Percentiles rank a stretch among this genome's conserved stretches.
phyloP scores from a whole-genome alignment of 148 eudicot genomes.

The Cornus florida region DNA sequence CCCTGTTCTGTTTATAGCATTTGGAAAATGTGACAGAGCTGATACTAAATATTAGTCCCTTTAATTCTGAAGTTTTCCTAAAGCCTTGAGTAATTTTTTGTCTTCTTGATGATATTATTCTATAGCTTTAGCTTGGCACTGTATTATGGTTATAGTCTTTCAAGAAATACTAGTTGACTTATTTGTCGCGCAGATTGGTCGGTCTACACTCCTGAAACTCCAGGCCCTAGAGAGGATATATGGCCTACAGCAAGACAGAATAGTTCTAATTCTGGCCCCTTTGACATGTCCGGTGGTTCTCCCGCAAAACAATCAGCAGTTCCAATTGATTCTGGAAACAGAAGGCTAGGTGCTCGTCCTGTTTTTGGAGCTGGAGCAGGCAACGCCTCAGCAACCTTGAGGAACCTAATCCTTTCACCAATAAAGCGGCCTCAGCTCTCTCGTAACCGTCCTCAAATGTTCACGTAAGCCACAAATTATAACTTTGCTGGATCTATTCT shows the following conservation, averaged over 20 bases:
- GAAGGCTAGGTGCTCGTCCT: slow-evolving; percentile 51
- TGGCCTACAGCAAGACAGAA: slow-evolving; percentile 79
- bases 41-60: not conserved
- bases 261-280: slow-evolving; percentile 62
- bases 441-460: slow-evolving; percentile 65
- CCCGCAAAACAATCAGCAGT: slow-evolving; percentile 54
- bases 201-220: slow-evolving; percentile 86
- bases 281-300: slow-evolving; percentile 62
- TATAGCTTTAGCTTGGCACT: not conserved
- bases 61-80: not conserved
- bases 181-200: slow-evolving; percentile 81
- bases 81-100: not conserved
- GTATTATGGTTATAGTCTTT: slow-evolving; percentile 4
- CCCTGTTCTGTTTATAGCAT: slow-evolving; percentile 19
- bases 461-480: slow-evolving; percentile 55
- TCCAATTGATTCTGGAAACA: slow-evolving; percentile 50
- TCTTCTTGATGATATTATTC: not conserved
- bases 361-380: slow-evolving; percentile 53
- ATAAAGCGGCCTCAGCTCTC: slow-evolving; percentile 84
- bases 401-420: slow-evolving; percentile 85
- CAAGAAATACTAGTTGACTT: slow-evolving; percentile 73
- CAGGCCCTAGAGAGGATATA: slow-evolving; percentile 85
- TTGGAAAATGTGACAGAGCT: not conserved
- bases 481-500: not conserved
- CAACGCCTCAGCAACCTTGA: slow-evolving; percentile 77